Evolutionary conservation across 2,329 filamentous ascomycete species (phyloP).

Genomic region (Aspergillus tamarii): DNA sequence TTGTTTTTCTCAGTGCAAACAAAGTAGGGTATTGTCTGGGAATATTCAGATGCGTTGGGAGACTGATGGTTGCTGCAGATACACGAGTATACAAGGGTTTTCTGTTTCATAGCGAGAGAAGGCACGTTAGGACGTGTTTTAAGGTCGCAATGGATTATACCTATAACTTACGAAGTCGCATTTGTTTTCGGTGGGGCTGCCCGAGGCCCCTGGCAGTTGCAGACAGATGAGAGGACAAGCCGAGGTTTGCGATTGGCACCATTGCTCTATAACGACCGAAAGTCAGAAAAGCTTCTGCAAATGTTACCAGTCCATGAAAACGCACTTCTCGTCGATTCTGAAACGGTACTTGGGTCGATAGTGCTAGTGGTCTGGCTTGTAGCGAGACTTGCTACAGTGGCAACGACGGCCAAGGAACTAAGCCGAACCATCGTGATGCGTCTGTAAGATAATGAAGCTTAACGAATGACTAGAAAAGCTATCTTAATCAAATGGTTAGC

Average conservation of each 20-base stretch:
- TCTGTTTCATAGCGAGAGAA: slow-evolving; percentile 25
- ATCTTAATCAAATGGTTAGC: neutral
- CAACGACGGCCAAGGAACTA: slow-evolving; percentile 36
- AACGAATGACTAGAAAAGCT: neutral
- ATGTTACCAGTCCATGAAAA: neutral
- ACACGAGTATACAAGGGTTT: slow-evolving; percentile 58
- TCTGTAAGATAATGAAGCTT: neutral
- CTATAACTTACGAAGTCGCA: slow-evolving; percentile 42
- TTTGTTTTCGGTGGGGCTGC: slow-evolving; percentile 39
- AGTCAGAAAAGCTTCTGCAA: neutral
- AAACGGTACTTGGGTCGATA: slow-evolving; percentile 44
- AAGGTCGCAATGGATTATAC: neutral
- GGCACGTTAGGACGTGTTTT: neutral
- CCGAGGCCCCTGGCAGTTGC: slow-evolving; percentile 42
- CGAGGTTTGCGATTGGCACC: slow-evolving; percentile 47
- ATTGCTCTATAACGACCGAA: slow-evolving; percentile 37
- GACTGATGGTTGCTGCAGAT: slow-evolving; percentile 57
- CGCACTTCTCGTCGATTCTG: slow-evolving; percentile 40
- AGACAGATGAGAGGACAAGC: slow-evolving; percentile 51
- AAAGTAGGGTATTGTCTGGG: slow-evolving; percentile 65
- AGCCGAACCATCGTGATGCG: slow-evolving; percentile 28
- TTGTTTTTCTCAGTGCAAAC: slow-evolving; percentile 61
- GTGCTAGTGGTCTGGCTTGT: slow-evolving; percentile 32
- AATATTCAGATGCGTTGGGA: slow-evolving; percentile 65
- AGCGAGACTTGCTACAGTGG: slow-evolving; percentile 35